Evolutionary conservation across 2,329 filamentous ascomycete species (phyloP).

Genomic region (Hirsutella rhossiliensis): DNA sequence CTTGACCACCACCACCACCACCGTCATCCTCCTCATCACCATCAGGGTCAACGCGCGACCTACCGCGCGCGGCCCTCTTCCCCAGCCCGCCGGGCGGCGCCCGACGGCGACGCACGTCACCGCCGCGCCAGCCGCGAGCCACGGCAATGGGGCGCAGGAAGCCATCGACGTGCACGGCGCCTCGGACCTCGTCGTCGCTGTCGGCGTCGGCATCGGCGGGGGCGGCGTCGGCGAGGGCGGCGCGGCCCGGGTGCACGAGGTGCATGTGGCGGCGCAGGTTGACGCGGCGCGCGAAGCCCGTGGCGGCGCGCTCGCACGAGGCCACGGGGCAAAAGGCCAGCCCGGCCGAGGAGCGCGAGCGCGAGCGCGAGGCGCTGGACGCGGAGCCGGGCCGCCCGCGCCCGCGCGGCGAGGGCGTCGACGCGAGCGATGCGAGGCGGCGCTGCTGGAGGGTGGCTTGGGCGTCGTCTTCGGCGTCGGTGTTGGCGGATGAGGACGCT

Average conservation of each 20-base stretch:
- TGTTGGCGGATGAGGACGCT: slow-evolving; percentile 2
- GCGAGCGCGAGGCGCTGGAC: slow-evolving; percentile 15
- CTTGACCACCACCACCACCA: neutral
- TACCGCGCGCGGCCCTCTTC: too few relatives aligned
- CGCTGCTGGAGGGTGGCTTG: slow-evolving; percentile 16
- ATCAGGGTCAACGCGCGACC: neutral
- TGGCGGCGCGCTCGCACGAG: slow-evolving; percentile 21
- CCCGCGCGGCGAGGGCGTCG: slow-evolving; percentile 4
- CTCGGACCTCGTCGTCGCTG: slow-evolving; percentile 42
- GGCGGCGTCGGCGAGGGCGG: slow-evolving; percentile 14
- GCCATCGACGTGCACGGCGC: slow-evolving; percentile 56
- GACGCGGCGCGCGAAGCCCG: slow-evolving; percentile 21
- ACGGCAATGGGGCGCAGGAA: slow-evolving; percentile 46
- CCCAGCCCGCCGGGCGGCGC: too few relatives aligned
- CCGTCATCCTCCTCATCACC: slow-evolving; percentile 13
- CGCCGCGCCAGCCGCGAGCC: slow-evolving; percentile 32
- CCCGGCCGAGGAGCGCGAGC: slow-evolving; percentile 18
- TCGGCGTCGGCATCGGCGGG: slow-evolving; percentile 8
- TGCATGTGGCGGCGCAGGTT: slow-evolving; percentile 27
- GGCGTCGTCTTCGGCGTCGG: slow-evolving; percentile 10
- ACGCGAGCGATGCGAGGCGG: slow-evolving; percentile 16
- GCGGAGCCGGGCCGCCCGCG: neutral
- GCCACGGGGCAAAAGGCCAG: slow-evolving; percentile 24
- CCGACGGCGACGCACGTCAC: too few relatives aligned
- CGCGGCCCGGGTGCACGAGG: slow-evolving; percentile 24